Base-by-base conservation (phyloP, 176 grass and related monocot genomes). In the Eragrostis curvula region DNA sequence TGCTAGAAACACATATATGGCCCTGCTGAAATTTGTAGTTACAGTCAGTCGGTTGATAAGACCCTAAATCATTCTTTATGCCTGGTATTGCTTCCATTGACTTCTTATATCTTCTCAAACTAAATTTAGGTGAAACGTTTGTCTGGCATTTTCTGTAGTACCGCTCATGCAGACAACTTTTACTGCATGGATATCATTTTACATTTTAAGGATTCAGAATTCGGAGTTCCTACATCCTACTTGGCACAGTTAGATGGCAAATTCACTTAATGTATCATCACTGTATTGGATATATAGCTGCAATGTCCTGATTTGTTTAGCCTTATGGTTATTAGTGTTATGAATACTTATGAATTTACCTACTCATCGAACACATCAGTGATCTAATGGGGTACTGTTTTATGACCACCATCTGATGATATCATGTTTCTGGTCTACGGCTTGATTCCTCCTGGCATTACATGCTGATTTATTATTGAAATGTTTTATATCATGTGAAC, bases 231-330 rank as follows among this genome's bases (percentile, higher is more conserved):
- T 70, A 43, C 29, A 36, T 36, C 32, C 32, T 36, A 36, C 32
- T 45, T 70, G 39, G 68, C 14, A 74, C 5, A 4, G 39, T 40
- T 57, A 78, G 9, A 71, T 87, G 23, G 32, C 20, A 63, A 71
- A 55, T 78, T 56, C 21, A 70, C 39, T 59, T 70, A 36, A 12
- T 70, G 68, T 69, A 87, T 13, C 55, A 63, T 70, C n/a, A 72
- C 10, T 80, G 66, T 11, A 65, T 75, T 27, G 6, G 32, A 45
- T 62, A 55, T 28, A 9, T 55, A 53, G 21, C 20, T 45, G 53
- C 17, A 56, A 29, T 16, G 20, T 49, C 40, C 47, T 74, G 9
- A 14, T 47, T 66, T 58, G 5, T 83, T 72, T 73, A 73, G 7
- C 50, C 9, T 41, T 49, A 58, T 49, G 27, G 23, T 75, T 83